Conservation (phyloP, 164 flowering plant genomes). For the Platanus orientalis region DNA sequence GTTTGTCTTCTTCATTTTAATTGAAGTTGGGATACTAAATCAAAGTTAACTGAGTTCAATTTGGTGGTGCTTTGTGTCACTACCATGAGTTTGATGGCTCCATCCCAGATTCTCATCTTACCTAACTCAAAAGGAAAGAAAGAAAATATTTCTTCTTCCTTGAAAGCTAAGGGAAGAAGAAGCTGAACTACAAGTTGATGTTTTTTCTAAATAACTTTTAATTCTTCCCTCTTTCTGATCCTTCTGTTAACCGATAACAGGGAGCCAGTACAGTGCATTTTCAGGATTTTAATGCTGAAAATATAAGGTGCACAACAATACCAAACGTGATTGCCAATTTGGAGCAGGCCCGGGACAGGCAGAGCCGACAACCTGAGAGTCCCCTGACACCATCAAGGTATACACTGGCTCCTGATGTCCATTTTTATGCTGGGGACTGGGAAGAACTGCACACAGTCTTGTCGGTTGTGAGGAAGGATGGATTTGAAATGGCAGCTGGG, state of each 20-base stretch:
- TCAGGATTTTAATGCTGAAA: conserved; percentile 85
- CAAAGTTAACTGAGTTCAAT: background rate
- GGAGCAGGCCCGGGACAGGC: conserved; percentile 83
- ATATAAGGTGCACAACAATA: conserved; percentile 72
- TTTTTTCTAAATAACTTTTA: no score
- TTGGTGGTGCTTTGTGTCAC: background rate
- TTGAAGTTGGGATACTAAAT: background rate
- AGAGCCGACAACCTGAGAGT: conserved; percentile 77
- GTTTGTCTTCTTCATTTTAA: background rate
- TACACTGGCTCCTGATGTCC: conserved; percentile 55
- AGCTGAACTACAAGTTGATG: no score
- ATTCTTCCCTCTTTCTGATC: background rate
- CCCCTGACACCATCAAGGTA: conserved; percentile 88
- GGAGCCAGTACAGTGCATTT: conserved; percentile 82
- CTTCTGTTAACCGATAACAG: conserved; percentile 30
- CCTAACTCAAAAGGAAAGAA: background rate
- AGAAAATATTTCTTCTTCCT: background rate
- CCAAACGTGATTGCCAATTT: conserved; percentile 92
- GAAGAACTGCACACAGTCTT: conserved; percentile 78
- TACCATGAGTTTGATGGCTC: background rate
- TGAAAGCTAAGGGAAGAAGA: no score
- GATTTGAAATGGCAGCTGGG: conserved; percentile 42
- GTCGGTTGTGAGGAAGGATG: conserved; percentile 56
- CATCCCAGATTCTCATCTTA: background rate
- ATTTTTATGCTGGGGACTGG: conserved; percentile 92